phyloP scores from a whole-genome alignment of 495 filamentous ascomycete species.

The Hypoxylon cercidicola region DNA sequence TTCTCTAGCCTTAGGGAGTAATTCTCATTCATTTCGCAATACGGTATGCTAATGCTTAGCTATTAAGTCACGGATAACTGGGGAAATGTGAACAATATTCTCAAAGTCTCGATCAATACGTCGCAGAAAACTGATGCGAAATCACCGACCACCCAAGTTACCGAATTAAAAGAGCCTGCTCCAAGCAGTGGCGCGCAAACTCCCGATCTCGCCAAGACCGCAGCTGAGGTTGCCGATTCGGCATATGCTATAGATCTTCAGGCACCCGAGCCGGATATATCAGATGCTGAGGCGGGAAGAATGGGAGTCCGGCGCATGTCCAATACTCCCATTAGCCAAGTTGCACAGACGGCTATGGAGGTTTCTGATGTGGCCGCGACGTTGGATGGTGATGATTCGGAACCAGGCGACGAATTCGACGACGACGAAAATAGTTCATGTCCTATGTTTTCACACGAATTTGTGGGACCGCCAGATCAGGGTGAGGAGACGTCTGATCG shows the following conservation, averaged over 20 bases:
- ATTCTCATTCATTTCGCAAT: neutral
- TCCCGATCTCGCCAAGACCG: constrained; percentile 50
- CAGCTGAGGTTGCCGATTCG: constrained; percentile 61
- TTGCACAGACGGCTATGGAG: constrained; percentile 44
- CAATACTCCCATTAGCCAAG: constrained; percentile 31
- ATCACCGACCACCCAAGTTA: constrained; percentile 3
- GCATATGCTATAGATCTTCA: constrained; percentile 45
- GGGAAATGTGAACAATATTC: constrained; percentile 69
- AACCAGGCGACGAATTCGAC: constrained; percentile 34
- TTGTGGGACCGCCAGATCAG: constrained; percentile 40
- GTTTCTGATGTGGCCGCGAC: constrained; percentile 35
- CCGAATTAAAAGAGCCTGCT: constrained; percentile 4
- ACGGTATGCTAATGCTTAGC: constrained; percentile 14
- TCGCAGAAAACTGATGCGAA: constrained; percentile 8
- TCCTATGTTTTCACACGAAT: constrained; percentile 61
- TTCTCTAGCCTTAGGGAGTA: neutral
- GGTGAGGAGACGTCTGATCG: constrained; percentile 28
- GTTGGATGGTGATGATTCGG: constrained; percentile 30
- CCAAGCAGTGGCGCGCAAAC: constrained; percentile 12
- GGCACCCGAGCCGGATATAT: constrained; percentile 35
- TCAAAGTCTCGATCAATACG: constrained; percentile 51
- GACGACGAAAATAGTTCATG: constrained; percentile 43
- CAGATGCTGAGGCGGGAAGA: constrained; percentile 47
- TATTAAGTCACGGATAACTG: constrained; percentile 59
- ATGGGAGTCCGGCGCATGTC: constrained; percentile 27